These are phyloP conservation scores for Halophytophthora polymorphica DNA, from an alignment of 352 stramenopile genomes.

Conservation along the genomic window DNA sequence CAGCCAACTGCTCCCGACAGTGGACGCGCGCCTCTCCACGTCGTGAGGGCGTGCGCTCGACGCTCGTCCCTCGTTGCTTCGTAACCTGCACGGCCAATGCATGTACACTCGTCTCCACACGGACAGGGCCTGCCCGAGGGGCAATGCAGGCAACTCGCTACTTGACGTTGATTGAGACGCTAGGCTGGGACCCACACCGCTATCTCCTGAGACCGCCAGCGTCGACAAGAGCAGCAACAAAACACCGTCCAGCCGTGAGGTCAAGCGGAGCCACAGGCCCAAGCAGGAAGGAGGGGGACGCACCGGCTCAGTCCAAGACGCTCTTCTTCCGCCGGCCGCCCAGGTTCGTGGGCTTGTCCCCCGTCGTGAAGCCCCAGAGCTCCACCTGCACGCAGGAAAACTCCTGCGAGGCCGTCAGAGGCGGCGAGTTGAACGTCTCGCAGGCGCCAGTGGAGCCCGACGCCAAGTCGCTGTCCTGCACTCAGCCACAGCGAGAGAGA, in stretches of 20 bases:
- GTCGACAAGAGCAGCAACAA: neutral
- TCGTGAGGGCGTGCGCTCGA: too few species aligned
- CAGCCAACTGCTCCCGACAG: constrained; percentile 26
- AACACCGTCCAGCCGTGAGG: too few species aligned
- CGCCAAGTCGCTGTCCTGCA: constrained; percentile 85
- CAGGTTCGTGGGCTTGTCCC: constrained; percentile 39
- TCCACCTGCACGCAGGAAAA: constrained; percentile 83
- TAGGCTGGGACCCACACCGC: neutral
- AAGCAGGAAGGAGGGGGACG: too few species aligned
- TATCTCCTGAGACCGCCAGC: neutral
- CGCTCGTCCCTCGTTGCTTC: too few species aligned
- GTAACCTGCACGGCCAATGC: too few species aligned
- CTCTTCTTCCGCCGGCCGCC: constrained; percentile 51
- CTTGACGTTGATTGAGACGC: neutral
- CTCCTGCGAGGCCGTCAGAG: constrained; percentile 72
- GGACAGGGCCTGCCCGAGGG: too few species aligned
- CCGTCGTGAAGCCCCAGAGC: constrained; percentile 80
- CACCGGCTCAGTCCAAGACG: constrained; percentile 66
- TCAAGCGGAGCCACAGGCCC: too few species aligned
- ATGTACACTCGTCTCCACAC: too few species aligned
- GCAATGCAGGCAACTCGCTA: too few species aligned
- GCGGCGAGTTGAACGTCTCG: constrained; percentile 85
- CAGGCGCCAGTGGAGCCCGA: constrained; percentile 80
- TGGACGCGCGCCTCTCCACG: too few species aligned
- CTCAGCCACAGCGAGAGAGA: too few species aligned